Evolutionary conservation across 345 rosid genomes (phyloP).

Genomic region (Melaleuca alternifolia): DNA sequence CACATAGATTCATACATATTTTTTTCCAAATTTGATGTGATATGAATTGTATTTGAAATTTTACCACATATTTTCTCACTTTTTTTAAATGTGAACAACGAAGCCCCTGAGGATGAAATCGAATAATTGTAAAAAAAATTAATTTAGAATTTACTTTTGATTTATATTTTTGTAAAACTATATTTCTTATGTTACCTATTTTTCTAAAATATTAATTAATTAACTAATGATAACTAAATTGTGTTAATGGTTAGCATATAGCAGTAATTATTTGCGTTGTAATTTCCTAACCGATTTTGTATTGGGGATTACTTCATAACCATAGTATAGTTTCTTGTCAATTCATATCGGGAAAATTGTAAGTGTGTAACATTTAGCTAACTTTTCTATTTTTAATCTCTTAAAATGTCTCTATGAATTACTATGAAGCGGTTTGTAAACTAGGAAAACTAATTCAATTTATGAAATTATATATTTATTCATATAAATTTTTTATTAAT

Average conservation of each 20-base stretch:
- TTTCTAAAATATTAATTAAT: neutral
- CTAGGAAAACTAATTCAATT: neutral
- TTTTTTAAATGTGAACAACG: neutral
- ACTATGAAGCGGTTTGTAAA: neutral
- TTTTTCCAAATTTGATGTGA: neutral
- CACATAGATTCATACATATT: rapidly evolving
- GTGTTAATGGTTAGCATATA: neutral
- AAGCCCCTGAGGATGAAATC: neutral
- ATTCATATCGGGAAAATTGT: neutral
- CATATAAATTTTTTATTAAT: neutral
- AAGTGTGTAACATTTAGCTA: neutral
- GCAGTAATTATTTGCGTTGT: neutral
- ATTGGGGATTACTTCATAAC: neutral
- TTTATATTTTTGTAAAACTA: neutral
- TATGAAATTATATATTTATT: neutral
- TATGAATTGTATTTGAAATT: neutral
- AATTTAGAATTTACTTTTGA: neutral
- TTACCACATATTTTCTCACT: neutral
- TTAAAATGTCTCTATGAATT: neutral
- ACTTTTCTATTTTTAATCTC: neutral
- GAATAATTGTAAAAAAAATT: neutral
- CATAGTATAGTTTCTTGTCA: neutral
- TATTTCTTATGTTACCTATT: neutral
- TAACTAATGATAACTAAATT: neutral
- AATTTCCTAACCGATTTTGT: neutral